Evolutionary conservation across 441 rosid genomes (phyloP).

Genomic region (Gossypium gossypioides): DNA sequence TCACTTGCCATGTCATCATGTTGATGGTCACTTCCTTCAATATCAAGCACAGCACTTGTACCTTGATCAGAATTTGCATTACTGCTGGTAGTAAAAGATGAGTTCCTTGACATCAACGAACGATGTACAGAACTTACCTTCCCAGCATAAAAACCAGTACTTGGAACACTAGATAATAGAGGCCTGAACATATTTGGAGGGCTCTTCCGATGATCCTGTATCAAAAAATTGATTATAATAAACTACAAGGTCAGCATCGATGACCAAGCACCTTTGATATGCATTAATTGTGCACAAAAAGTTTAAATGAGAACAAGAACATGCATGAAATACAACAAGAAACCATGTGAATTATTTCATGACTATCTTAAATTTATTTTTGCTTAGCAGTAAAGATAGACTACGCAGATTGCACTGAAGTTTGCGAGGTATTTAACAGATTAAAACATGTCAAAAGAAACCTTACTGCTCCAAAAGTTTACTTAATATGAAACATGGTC

Average conservation of each 20-base stretch:
- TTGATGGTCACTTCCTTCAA: constrained; percentile 41
- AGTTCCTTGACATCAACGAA: constrained; percentile 52
- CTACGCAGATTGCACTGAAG: neutral
- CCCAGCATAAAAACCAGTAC: constrained; percentile 70
- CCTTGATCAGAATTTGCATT: constrained; percentile 60
- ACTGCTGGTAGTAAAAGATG: constrained; percentile 63
- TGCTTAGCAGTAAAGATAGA: neutral
- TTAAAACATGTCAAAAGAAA: neutral
- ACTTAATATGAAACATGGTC: neutral
- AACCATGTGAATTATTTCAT: neutral
- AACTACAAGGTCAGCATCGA: constrained; percentile 9
- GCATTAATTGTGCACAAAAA: constrained; percentile 9
- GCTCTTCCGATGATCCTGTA: constrained; percentile 79
- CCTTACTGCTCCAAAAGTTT: neutral
- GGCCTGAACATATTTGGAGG: constrained; percentile 98
- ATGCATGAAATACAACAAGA: neutral
- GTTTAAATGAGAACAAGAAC: neutral
- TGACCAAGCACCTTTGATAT: constrained; percentile 1
- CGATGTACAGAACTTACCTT: constrained; percentile 50
- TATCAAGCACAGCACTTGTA: constrained; percentile 36
- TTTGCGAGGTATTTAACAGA: neutral
- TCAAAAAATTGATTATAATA: constrained; percentile 17
- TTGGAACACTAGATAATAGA: constrained; percentile 90
- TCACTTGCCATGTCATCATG: constrained; percentile 35
- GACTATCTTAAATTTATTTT: neutral